Evolutionary conservation across 768 basidiomycete species (phyloP).

Genomic region (Collybiopsis confluens): DNA sequence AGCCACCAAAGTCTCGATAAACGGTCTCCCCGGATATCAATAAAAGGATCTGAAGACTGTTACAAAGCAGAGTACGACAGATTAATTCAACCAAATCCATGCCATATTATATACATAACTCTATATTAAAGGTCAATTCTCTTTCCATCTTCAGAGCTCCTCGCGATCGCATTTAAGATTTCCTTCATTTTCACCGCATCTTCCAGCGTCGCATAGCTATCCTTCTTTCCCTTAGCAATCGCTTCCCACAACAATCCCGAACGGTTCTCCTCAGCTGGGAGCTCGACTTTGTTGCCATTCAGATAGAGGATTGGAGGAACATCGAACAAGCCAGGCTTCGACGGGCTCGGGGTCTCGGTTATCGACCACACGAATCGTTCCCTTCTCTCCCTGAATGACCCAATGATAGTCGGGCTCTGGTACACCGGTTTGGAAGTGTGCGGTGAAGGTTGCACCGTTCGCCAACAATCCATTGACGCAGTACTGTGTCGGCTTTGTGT

Average conservation of each 20-base stretch:
- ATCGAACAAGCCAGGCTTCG: conserved; percentile 13
- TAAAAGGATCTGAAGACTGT: too few relatives aligned
- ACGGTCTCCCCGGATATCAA: too few relatives aligned
- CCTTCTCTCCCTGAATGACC: conserved; percentile 22
- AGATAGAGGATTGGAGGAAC: conserved; percentile 25
- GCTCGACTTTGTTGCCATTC: conserved; percentile 24
- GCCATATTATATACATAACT: too few relatives aligned
- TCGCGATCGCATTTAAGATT: conserved; percentile 20
- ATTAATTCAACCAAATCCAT: too few relatives aligned
- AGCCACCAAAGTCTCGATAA: too few relatives aligned
- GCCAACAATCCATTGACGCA: conserved; percentile 24
- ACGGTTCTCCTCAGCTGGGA: conserved; percentile 6
- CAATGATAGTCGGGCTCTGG: conserved; percentile 24
- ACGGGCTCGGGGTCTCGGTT: background rate
- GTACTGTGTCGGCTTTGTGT: conserved; percentile 22
- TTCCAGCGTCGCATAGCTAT: conserved; percentile 22
- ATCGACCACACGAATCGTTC: conserved; percentile 12
- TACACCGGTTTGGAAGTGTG: conserved; percentile 10
- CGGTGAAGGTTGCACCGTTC: conserved; percentile 24
- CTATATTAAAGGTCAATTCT: background rate
- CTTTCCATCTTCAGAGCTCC: conserved; percentile 19
- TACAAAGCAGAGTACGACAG: too few relatives aligned
- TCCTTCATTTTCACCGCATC: conserved; percentile 21
- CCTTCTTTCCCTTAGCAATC: conserved; percentile 18
- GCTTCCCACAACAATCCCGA: conserved; percentile 17